Evolutionary conservation across 805 yeast genomes (phyloP).

Genomic region (Komagataella pastoris): DNA sequence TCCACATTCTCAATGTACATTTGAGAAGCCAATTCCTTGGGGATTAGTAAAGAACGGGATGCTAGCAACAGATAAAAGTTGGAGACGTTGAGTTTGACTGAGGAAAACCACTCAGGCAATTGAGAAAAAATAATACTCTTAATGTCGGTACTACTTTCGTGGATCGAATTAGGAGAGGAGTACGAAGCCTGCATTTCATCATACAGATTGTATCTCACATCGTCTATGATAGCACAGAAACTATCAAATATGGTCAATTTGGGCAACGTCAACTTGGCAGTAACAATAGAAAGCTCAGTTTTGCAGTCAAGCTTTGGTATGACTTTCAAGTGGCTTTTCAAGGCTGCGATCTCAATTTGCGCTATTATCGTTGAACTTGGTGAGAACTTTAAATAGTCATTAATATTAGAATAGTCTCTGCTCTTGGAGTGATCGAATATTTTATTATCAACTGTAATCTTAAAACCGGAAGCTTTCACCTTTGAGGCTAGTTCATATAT

Average conservation of each 20-base stretch:
- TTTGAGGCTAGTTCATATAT: not conserved
- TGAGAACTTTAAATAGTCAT: not conserved
- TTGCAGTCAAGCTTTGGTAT: not conserved
- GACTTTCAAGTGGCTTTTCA: not conserved
- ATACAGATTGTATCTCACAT: not conserved
- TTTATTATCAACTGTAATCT: not conserved
- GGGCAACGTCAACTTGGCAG: not conserved
- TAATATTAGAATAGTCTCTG: not conserved
- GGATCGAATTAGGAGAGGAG: not conserved
- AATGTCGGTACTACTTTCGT: constrained; percentile 1
- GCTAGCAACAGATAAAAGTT: constrained; percentile 18
- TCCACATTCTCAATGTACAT: constrained; percentile 19
- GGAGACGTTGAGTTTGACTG: constrained; percentile 7
- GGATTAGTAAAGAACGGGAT: constrained; percentile 28
- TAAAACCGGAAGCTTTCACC: not conserved
- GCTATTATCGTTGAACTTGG: not conserved
- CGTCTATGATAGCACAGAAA: constrained; percentile 4
- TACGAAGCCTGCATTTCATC: not conserved
- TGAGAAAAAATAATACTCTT: constrained; percentile 11
- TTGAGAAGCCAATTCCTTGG: constrained; percentile 20
- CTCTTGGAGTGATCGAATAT: not conserved
- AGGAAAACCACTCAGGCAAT: constrained; percentile 21
- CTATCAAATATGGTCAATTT: constrained; percentile 17
- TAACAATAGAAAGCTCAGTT: not conserved
- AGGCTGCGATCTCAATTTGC: not conserved